Evolutionary conservation across 73 alveolate species (phyloP).

Genomic region (Tetrahymena malaccensis): DNA sequence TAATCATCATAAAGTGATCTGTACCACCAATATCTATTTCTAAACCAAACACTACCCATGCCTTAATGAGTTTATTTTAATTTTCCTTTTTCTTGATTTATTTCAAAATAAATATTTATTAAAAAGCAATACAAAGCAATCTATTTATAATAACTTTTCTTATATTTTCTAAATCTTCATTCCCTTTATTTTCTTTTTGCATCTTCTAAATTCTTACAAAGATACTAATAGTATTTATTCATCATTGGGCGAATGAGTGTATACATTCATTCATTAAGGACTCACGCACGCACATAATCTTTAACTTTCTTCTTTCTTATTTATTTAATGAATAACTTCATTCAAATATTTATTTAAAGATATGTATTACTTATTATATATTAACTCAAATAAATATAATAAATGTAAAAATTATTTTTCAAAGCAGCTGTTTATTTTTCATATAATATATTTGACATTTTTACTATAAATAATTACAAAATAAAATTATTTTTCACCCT

Average conservation of each 20-base stretch:
- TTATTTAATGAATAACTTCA: no score
- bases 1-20: slow-evolving; percentile 46
- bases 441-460: no score
- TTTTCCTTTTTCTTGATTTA: not conserved
- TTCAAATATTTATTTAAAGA: no score
- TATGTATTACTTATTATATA: no score
- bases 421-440: no score
- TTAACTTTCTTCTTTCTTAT: no score
- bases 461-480: no score
- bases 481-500: no score
- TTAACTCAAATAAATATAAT: no score
- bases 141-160: not conserved
- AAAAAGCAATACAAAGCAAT: not conserved
- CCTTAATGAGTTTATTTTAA: not conserved
- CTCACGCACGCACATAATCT: not conserved
- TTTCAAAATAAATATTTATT: not conserved
- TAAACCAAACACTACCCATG: not conserved
- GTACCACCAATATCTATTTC: slow-evolving; percentile 51
- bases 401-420: no score
- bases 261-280: not conserved
- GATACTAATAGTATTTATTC: not conserved
- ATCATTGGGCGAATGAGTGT: not conserved
- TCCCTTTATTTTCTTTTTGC: not conserved
- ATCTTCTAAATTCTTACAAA: not conserved
- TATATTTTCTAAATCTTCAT: not conserved